Evolutionary conservation across 176 grass and related monocot species (phyloP), one percentile per base, ranked within the genome.

Genomic region (Musa schizocarpa): DNA sequence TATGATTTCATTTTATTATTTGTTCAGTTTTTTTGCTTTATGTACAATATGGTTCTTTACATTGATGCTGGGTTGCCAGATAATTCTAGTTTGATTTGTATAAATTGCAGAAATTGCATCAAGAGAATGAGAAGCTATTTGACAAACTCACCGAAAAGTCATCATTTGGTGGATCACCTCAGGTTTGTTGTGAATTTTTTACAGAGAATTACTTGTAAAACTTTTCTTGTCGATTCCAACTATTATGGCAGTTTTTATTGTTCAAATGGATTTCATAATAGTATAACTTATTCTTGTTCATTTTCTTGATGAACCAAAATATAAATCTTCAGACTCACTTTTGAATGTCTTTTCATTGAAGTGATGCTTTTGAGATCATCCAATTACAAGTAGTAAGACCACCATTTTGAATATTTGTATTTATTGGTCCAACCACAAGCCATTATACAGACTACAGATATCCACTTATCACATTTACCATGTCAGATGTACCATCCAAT

Each of bases 71-170:
- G 14, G 17, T n/a, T n/a, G 48, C 16, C 1, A n/a, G 34, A 50
- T 70, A 70, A 50, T 20, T 70, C 29, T 70, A 17, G n/a, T 58
- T 82, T 77, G 82, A 73, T 52, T 73, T 79, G 23, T 54, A 73
- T 79, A 13, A 79, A 75, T 80, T 88, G 78, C 76, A 98, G 95
- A 98, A 98, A 93, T 84, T 98, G 77, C 90, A 98, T 19, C 85
- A 91, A 79, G 95, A 98, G 83, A 98, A 98, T 20, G 95, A 98
- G 82, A 98, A 93, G 79, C 86, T 98, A 53, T 93, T 91, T 78
- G 86, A 89, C 21, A 86, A 84, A 73, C 95, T 98, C 25, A 91
- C 86, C 78, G 95, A 93, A 69, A 98, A 93, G 78, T 85, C 95
- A 14, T 76, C 86, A 83, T 65, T 90, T 73, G 88, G 69, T 78